Evolutionary conservation across 2,329 filamentous ascomycete species (phyloP), one percentile per base, ranked within the genome.

Genomic region (Fusarium gaditjirri): DNA sequence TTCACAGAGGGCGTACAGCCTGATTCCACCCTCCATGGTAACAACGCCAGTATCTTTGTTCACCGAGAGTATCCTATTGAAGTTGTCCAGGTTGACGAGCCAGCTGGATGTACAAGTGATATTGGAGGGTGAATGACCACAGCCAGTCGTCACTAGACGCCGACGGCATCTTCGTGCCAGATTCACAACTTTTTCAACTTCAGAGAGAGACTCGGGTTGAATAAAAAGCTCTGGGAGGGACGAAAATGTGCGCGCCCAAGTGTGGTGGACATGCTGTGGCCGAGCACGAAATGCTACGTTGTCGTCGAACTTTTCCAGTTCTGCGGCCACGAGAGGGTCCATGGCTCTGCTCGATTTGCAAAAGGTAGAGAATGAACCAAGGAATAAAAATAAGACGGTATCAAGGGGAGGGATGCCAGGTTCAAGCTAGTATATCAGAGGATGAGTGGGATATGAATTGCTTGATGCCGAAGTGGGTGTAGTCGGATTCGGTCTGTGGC

Each of bases 231-330:
- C 94, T 6, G 96, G 96, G 23, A 91, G 89, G 55, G 92, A 96
- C 77, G 93, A 91, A 84, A 97, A 98, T 54, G 96, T 98, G 78
- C 92, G 91, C 42, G 96, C 96, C 96, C 96, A 99, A 25, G 96
- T 99, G 77, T 92, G 91, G 84, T 98, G 96, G 53, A 91, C 83
- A 81, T 98, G 91, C 58, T 89, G 85, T 66, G 88, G 85, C 64
- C 87, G 87, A 10, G 93, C 93, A 80, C 92, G 93, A 84, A 98
- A 97, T 46, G 94, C 90, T 42, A 96, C 76, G 49, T 78, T 79
- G 61, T 84, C 81, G 61, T 76, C 74, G 53, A 61, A 72, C 65
- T 75, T 74, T 39, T 74, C 68, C 54, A 83, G 76, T 77, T 82
- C 80, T 36, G 80, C 77, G 25, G 71, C 75, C 63, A 80, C 79